phyloP scores from a whole-genome alignment of 768 basidiomycete genomes.

The Phylloporus arenicola region DNA sequence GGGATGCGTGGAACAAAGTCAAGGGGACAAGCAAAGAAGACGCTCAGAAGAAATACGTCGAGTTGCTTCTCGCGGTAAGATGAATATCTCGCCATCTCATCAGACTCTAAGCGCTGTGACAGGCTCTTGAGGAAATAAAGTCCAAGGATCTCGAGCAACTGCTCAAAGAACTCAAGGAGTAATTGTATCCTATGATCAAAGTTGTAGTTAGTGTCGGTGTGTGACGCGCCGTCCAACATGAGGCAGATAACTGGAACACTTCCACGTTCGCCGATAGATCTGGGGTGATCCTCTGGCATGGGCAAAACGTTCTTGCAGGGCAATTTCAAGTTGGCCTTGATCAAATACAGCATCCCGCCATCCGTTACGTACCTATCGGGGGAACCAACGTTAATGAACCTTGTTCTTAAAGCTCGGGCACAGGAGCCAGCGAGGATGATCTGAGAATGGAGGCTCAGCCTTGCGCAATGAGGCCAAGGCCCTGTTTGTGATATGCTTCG shows the following conservation, averaged over 20 bases:
- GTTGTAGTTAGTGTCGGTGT: too few species aligned
- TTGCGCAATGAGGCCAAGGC: constrained; percentile 10
- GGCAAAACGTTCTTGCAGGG: background rate
- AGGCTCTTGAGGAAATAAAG: constrained; percentile 55
- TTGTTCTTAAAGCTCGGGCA: background rate
- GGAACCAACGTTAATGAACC: background rate
- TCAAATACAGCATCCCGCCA: constrained; percentile 18
- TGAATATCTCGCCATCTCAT: background rate
- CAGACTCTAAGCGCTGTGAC: background rate
- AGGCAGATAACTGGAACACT: constrained; percentile 21
- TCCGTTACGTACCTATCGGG: background rate
- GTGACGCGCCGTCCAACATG: constrained; percentile 16
- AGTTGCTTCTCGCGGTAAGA: constrained; percentile 62
- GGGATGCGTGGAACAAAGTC: constrained; percentile 81
- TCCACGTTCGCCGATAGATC: background rate
- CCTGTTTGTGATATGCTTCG: background rate
- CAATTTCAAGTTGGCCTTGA: background rate
- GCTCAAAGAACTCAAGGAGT: constrained; percentile 56
- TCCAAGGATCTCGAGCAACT: constrained; percentile 47
- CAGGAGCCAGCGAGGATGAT: background rate
- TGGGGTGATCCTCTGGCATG: background rate
- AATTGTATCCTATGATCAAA: constrained; percentile 4
- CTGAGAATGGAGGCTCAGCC: background rate
- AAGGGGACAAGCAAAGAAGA: constrained; percentile 72
- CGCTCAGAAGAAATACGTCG: constrained; percentile 69